Percentiles rank a stretch among this genome's conserved stretches.
Evolutionary conservation across 108 stramenopile species (phyloP).

Genomic region (Skeletonema tropicum): DNA sequence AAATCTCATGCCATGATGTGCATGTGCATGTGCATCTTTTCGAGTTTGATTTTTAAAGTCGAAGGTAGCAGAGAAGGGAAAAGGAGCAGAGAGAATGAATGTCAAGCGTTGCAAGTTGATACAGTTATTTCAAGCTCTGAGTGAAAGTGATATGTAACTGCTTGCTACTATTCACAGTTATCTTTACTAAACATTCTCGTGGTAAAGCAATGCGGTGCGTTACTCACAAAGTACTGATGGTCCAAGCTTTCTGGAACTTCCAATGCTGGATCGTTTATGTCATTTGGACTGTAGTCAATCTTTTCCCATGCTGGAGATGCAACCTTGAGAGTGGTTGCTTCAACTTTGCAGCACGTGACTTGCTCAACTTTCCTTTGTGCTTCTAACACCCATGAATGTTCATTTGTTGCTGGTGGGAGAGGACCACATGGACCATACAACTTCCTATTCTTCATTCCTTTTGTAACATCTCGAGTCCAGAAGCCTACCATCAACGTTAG

Average conservation of each 20-base stretch:
- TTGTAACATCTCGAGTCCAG: constrained; percentile 82
- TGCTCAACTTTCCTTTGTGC: background rate
- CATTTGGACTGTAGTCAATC: constrained; percentile 4
- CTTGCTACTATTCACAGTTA: background rate
- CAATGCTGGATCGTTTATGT: constrained; percentile 7
- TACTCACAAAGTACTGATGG: constrained; percentile 84
- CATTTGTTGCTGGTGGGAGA: constrained; percentile 64
- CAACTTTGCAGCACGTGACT: background rate
- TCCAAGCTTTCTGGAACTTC: constrained; percentile 64
- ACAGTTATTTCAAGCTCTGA: too few species aligned
- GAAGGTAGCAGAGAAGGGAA: too few species aligned
- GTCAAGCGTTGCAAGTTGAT: too few species aligned
- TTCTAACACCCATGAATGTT: constrained; percentile 74
- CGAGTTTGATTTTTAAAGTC: too few species aligned
- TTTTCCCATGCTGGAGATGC: constrained; percentile 79
- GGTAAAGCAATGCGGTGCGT: constrained; percentile 73
- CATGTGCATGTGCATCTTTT: too few species aligned
- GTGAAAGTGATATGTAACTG: too few species aligned
- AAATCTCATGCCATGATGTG: too few species aligned
- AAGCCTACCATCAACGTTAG: constrained; percentile 89
- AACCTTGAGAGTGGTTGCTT: constrained; percentile 34
- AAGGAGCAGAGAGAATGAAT: background rate
- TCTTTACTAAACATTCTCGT: constrained; percentile 49
- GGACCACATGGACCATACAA: constrained; percentile 88
- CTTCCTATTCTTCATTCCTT: constrained; percentile 64